phyloP scores from a whole-genome alignment of 495 filamentous ascomycete genomes.

The Penicillium pulvis region DNA sequence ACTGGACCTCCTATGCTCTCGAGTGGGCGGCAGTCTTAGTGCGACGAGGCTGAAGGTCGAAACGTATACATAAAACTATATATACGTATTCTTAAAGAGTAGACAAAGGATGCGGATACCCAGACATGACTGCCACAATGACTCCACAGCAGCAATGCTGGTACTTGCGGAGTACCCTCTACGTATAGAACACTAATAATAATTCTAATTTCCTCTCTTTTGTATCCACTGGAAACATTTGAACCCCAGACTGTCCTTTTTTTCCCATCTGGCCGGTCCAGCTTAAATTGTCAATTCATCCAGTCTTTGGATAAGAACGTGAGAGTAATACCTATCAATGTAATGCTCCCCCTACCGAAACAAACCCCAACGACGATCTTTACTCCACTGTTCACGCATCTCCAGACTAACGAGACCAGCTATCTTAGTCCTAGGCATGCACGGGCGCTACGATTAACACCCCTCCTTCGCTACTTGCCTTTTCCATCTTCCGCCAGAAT shows the following conservation, averaged over 20 bases:
- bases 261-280: slow-evolving; percentile 16
- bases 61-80: neutral
- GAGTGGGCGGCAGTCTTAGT: neutral
- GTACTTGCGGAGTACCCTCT: neutral
- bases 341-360: neutral
- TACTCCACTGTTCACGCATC: slow-evolving; percentile 13
- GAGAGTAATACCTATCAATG: neutral
- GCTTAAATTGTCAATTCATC: slow-evolving; percentile 14
- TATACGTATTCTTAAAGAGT: neutral
- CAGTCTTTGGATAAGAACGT: neutral
- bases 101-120: neutral
- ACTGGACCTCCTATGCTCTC: neutral
- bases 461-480: slow-evolving; percentile 16
- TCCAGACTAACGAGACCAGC: slow-evolving; percentile 7
- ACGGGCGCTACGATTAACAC: slow-evolving; percentile 18
- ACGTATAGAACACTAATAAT: neutral
- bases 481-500: neutral
- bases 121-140: neutral
- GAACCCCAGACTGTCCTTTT: neutral
- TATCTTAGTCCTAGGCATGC: slow-evolving; percentile 12
- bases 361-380: slow-evolving; percentile 5
- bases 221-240: neutral
- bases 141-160: neutral
- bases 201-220: neutral
- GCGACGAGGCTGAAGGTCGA: neutral